These are phyloP conservation scores for Graphilbum sp. DNA, from an alignment of 2,329 filamentous ascomycete genomes.

Conservation along the genomic window DNA sequence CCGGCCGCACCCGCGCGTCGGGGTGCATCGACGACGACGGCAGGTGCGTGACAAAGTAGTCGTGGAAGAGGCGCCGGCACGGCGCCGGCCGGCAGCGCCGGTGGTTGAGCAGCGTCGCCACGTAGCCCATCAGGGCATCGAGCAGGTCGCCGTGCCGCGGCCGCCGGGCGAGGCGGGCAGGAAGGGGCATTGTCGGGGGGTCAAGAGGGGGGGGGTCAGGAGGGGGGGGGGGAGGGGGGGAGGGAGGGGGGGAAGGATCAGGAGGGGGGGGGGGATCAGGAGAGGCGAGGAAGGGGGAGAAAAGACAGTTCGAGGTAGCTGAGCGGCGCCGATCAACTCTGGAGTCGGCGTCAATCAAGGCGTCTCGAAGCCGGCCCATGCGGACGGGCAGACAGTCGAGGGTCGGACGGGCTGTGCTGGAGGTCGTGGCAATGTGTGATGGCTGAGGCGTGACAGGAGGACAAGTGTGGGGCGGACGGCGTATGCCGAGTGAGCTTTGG, in stretches of 20 bases:
- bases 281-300: too few relatives aligned
- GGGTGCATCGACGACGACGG: conserved; percentile 87
- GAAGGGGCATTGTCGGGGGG: not conserved
- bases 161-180: not conserved
- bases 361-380: too few relatives aligned
- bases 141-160: conserved; percentile 5
- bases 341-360: too few relatives aligned
- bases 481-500: too few relatives aligned
- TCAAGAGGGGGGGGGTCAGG: not conserved
- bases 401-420: too few relatives aligned
- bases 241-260: not conserved
- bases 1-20: conserved; percentile 47
- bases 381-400: too few relatives aligned
- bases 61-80: conserved; percentile 48
- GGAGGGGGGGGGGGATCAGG: not conserved
- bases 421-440: too few relatives aligned
- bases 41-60: conserved; percentile 93
- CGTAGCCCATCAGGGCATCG: conserved; percentile 10
- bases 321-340: too few relatives aligned
- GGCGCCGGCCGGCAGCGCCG: not conserved
- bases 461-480: too few relatives aligned
- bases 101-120: conserved; percentile 7
- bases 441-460: too few relatives aligned
- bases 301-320: too few relatives aligned
- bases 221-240: not conserved